Conservation (phyloP, 257 asterid species). For the Forsythia viridissima region DNA sequence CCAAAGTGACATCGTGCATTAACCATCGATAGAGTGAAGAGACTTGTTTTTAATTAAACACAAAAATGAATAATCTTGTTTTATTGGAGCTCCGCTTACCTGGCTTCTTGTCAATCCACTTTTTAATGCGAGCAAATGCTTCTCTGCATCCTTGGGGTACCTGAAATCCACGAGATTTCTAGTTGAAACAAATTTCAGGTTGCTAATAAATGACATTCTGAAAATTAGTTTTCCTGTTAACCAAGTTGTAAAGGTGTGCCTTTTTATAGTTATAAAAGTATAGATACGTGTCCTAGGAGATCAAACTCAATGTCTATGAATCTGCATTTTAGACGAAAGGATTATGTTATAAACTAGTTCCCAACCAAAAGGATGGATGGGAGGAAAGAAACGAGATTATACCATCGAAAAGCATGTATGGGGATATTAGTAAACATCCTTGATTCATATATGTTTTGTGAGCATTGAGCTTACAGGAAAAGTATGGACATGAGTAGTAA, state of each 20-base stretch:
- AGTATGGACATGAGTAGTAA: neutral
- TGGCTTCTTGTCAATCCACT: slow-evolving; percentile 94
- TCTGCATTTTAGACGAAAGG: neutral
- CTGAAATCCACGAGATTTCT: slow-evolving; percentile 34
- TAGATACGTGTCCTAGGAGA: neutral
- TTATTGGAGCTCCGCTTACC: slow-evolving; percentile 29
- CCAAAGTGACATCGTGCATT: neutral
- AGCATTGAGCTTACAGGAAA: neutral
- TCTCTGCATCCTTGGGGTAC: slow-evolving; percentile 94
- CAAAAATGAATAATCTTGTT: neutral
- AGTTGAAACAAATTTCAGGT: neutral
- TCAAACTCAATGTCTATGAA: neutral
- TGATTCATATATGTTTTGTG: neutral
- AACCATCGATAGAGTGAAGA: neutral
- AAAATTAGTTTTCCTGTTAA: neutral
- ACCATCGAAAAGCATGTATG: neutral
- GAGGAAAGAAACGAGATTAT: neutral
- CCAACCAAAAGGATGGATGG: neutral
- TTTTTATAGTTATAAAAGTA: neutral
- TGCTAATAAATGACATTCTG: neutral
- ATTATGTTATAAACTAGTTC: neutral
- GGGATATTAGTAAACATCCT: neutral
- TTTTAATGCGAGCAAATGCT: slow-evolving; percentile 81
- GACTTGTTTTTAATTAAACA: neutral
- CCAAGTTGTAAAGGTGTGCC: neutral